Conservation (phyloP, 2,329 filamentous ascomycete species). For the Colletotrichum lupini region DNA sequence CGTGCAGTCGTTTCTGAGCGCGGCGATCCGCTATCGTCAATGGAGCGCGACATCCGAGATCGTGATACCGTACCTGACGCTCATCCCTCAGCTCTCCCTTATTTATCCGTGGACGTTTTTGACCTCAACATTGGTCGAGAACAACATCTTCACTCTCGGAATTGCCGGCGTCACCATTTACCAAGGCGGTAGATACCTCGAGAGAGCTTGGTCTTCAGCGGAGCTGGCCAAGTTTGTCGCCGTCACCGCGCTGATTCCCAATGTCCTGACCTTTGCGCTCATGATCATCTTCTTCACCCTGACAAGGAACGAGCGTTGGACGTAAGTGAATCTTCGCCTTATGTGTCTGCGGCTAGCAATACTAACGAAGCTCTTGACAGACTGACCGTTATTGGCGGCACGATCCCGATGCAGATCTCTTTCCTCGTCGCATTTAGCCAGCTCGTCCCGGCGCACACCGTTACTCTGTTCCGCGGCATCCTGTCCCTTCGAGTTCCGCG, state of each 20-base stretch:
- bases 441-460: conserved; percentile 95
- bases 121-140: conserved; percentile 88
- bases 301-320: conserved; percentile 73
- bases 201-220: conserved; percentile 92
- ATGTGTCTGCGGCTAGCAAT: neutral
- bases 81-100: conserved; percentile 85
- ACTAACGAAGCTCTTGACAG: conserved; percentile 56
- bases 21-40: conserved; percentile 78
- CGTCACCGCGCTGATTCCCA: conserved; percentile 82
- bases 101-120: conserved; percentile 94
- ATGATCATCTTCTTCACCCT: conserved; percentile 81
- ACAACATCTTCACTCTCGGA: conserved; percentile 87
- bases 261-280: conserved; percentile 77
- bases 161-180: conserved; percentile 84
- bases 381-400: conserved; percentile 85
- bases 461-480: conserved; percentile 89
- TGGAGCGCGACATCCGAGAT: conserved; percentile 72
- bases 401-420: conserved; percentile 87
- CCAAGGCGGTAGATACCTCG: conserved; percentile 93
- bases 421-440: conserved; percentile 99
- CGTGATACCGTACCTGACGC: conserved; percentile 85
- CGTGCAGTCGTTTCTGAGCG: conserved; percentile 84
- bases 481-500: conserved; percentile 86
- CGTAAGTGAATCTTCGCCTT: conserved; percentile 62
- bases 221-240: conserved; percentile 93